Evolutionary conservation across 23 red algal species (phyloP).

Genomic region (Chondrus crispus): DNA sequence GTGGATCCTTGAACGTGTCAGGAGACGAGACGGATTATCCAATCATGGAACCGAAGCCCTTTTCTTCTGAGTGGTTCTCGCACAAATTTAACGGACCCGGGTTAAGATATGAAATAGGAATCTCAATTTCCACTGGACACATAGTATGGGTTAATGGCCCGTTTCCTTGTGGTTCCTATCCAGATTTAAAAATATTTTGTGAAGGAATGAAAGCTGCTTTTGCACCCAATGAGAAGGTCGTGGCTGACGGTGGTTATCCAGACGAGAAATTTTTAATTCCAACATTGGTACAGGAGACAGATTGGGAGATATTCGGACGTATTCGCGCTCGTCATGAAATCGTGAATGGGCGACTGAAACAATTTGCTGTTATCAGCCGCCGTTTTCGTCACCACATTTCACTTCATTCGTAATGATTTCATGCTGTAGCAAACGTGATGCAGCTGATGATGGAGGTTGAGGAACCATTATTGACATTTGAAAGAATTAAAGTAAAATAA

Average conservation of each 20-base stretch:
- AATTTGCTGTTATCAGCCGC: neutral
- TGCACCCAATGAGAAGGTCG: neutral
- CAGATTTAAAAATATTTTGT: conserved; percentile 1
- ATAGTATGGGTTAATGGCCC: neutral
- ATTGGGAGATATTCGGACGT: neutral
- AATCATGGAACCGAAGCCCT: neutral
- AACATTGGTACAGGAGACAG: no score
- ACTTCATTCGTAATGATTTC: neutral
- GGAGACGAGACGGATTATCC: neutral
- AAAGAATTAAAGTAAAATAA: no score
- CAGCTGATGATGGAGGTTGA: neutral
- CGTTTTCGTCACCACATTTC: neutral
- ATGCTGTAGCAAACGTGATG: neutral
- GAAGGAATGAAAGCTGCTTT: neutral
- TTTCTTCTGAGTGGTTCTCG: neutral
- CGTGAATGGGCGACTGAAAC: neutral
- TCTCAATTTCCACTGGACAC: neutral
- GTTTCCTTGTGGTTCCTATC: neutral
- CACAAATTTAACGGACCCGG: neutral
- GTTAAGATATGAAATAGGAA: neutral
- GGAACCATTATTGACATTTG: neutral
- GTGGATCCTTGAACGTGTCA: no score
- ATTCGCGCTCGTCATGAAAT: neutral
- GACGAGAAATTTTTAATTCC: no score
- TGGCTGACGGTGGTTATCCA: conserved; percentile 13